Evolutionary conservation across 129 eudicot species (phyloP), one percentile per base, ranked within the genome.

Genomic region (Cynara cardunculus): DNA sequence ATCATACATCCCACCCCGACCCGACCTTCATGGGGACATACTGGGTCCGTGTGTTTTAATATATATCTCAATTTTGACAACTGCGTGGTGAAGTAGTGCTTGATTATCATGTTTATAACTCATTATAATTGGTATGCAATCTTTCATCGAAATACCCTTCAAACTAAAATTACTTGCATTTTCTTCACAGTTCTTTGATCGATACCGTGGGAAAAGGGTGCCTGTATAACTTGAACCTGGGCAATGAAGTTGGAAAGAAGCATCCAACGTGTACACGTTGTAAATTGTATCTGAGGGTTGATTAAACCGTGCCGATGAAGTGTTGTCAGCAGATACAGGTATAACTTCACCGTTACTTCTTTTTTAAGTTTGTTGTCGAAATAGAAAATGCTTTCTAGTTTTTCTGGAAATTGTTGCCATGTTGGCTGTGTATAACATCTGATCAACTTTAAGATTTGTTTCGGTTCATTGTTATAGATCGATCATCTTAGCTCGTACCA

Each of bases 171-270:
- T 31, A 37, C 67, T 83, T 35, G 39, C 76, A n/a, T 78, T 25
- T 71, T 66, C 27, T 71, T 6, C 73, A 83, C 91, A 91, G 92
- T 81, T 88, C 76, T 81, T 88, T 70, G 96, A 91, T 61, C 87
- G 91, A 21, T 86, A 88, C 79, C 91, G 90, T 34, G 91, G 96
- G 21, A 91, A 83, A 79, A 70, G 96, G 77, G 92, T 91, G 62
- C 96, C 91, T 28, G 96, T 91, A 21, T 91, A 79, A 84, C 67
- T 30, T 72, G 80, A 75, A 61, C 74, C 19, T 41, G 76, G 68
- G 71, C 4, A 8, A 75, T 49, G 76, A 46, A 46, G 62, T 69
- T 53, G 24, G 72, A 16, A 34, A 49, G 59, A n/a, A 14, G 4
- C 24, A 62, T 37, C 35, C 30, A 30, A 32, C 30, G n/a, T 72